Evolutionary conservation across 73 alveolate species (phyloP).

Genomic region (Paramecium primaurelia): DNA sequence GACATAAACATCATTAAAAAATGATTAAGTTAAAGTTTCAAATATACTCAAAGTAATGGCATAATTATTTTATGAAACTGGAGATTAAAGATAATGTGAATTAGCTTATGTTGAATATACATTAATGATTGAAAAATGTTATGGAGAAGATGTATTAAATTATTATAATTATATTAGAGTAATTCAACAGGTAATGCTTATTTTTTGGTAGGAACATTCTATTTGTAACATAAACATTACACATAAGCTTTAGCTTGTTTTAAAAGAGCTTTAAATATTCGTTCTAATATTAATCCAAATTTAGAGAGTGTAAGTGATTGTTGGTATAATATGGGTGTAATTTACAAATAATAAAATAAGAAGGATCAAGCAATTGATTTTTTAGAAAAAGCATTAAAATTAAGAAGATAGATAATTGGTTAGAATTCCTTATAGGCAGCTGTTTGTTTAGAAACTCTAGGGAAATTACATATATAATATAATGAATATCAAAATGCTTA

Average conservation of each 20-base stretch:
- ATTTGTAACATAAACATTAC: constrained; percentile 22
- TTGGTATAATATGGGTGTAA: constrained; percentile 30
- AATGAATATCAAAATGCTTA: background rate
- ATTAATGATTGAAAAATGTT: background rate
- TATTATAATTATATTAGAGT: background rate
- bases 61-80: constrained; percentile 23
- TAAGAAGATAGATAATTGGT: constrained; percentile 22
- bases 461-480: background rate
- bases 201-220: constrained; percentile 4
- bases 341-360: background rate
- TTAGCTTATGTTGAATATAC: constrained; percentile 6
- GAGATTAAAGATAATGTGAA: constrained; percentile 33
- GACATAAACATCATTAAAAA: background rate
- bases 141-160: constrained; percentile 11
- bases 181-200: constrained; percentile 20
- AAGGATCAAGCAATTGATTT: background rate
- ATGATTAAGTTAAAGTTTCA: background rate
- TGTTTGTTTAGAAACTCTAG: background rate
- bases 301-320: constrained; percentile 5
- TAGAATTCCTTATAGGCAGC: background rate
- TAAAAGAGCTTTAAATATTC: constrained; percentile 24
- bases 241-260: constrained; percentile 29
- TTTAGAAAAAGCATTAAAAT: constrained; percentile 1
- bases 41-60: constrained; percentile 1
- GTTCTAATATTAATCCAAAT: background rate